Evolutionary conservation across 1,139 yeast genomes (phyloP), one percentile per base, ranked within the genome.

Genomic region (Candida freyschussii): DNA sequence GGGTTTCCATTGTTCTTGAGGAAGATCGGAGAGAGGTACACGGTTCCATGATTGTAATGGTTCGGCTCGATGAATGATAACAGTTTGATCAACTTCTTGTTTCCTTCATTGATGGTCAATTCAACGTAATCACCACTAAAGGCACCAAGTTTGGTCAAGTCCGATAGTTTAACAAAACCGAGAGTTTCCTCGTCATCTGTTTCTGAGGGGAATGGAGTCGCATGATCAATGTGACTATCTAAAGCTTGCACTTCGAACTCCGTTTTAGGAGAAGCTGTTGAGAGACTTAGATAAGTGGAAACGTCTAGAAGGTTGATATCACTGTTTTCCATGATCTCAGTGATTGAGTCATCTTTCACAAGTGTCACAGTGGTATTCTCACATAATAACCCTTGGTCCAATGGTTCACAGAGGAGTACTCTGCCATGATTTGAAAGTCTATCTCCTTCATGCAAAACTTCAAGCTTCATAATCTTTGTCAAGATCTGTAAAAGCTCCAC

Each of bases 51-150:
- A 6, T 57, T 42, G 39, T 67, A 72, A 7, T 55, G 52, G 44
- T 71, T 76, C 12, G 91, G 89, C 46, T 81, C 91, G 2, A 75
- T 67, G 39, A 78, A 72, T 1, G 87, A 69, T 45, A 72, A 72
- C 0, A 81, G 41, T 40, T 73, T 65, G 6, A 79, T 66, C 17
- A 64, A 44, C n/a, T 41, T 44, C 4, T 36, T 14, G 38, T 43
- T 10, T 6, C 41, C 36, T n/a, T 51, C 36, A 14, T 48, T 49
- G n/a, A 56, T 43, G n/a, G 50, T 45, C 25, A 74, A 34, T 22
- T 62, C 54, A 5, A 76, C 78, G 28, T 72, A 56, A 52, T 83
- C 94, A 4, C 95, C 94, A 40, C 80, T 75, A 44, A 80, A 75
- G 15, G 75, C 70, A 4, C 83, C 81, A 16, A 82, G 50, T 29